A percentile compares a stretch with the other conserved stretches of the same genome.
Conservation (phyloP, 345 rosid species). For the Erucastrum elatum region DNA sequence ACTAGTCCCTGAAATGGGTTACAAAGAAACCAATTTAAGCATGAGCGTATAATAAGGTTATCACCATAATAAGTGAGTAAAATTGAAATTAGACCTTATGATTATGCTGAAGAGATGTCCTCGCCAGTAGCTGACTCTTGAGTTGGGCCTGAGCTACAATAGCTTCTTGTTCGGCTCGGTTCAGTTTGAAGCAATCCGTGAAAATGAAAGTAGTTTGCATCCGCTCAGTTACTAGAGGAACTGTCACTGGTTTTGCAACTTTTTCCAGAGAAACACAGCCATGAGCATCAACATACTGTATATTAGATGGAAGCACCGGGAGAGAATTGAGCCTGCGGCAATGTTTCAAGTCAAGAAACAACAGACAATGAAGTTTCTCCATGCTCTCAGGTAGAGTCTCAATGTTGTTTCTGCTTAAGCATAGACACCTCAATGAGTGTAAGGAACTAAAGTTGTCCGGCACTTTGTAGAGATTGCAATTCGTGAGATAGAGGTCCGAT, state of each 20-base stretch:
- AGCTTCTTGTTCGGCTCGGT: constrained; percentile 17
- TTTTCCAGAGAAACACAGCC: constrained; percentile 35
- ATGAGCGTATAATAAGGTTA: background rate
- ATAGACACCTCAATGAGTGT: background rate
- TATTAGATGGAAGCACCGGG: constrained; percentile 30
- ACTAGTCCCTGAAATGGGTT: constrained; percentile 25
- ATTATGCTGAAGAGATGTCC: constrained; percentile 19
- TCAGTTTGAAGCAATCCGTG: constrained; percentile 29
- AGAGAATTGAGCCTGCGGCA: constrained; percentile 23
- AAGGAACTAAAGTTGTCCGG: constrained; percentile 19
- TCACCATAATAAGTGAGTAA: background rate
- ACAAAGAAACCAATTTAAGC: background rate
- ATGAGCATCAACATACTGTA: constrained; percentile 32
- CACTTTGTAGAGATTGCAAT: constrained; percentile 10
- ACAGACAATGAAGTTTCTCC: constrained; percentile 14
- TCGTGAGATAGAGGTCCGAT: constrained; percentile 29
- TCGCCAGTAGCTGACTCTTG: constrained; percentile 34
- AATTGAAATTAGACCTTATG: constrained; percentile 8
- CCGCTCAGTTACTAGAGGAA: constrained; percentile 28
- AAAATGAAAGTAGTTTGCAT: constrained; percentile 28
- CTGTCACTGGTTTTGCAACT: background rate
- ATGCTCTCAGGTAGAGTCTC: constrained; percentile 36
- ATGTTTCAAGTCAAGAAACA: constrained; percentile 36
- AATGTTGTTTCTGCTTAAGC: constrained; percentile 38
- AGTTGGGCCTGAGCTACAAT: constrained; percentile 31